Evolutionary conservation across 2,329 filamentous ascomycete species (phyloP), one percentile per base, ranked within the genome.

Genomic region (Cercospora sesami): DNA sequence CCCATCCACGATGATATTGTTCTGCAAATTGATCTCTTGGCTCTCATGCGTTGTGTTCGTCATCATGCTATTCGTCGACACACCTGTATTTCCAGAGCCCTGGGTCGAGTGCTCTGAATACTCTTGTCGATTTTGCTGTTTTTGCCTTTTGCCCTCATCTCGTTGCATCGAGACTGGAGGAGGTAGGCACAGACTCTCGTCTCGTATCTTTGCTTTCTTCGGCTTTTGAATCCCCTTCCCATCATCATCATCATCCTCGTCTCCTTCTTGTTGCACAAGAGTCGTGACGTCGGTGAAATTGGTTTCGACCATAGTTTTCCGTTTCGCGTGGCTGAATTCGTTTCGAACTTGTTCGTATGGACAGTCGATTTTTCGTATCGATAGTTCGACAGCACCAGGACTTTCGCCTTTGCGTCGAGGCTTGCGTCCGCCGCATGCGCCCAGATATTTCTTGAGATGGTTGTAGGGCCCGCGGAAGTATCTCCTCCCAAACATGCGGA

Each of bases 401-500:
- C n/a, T 12, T 10, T n/a, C 26, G 14, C 39, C 42, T 45, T 39
- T 48, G 36, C 23, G 60, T 6, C 16, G n/a, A 36, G 26, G 14
- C 4, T 9, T 62, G 4, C 60, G 60, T 42, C 59, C 33, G 30
- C 18, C 5, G 30, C 23, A 16, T 48, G 60, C n/a, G 21, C 48
- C 39, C 4, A 26, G 51, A 18, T 31, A 55, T 26, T 55, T 60
- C 9, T 18, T 59, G 55, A 60, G 55, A 12, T 18, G 33, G 42
- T 14, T 59, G 18, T 63, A 53, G 8, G 66, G 66, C 21, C 60
- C 53, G 18, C 31, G 60, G 59, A 70, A 51, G 26, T 67, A 64
- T 8, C 31, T 36, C 12, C 66, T 57, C 58, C 67, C 69, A 60
- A 70, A 64, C 12, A 68, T 55, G 33, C 82, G 81, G 23, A 83